Percentiles rank a stretch among this genome's conserved stretches.
phyloP scores from a whole-genome alignment of 2,329 filamentous ascomycete species.

The Nothomitra cinnamomea region DNA sequence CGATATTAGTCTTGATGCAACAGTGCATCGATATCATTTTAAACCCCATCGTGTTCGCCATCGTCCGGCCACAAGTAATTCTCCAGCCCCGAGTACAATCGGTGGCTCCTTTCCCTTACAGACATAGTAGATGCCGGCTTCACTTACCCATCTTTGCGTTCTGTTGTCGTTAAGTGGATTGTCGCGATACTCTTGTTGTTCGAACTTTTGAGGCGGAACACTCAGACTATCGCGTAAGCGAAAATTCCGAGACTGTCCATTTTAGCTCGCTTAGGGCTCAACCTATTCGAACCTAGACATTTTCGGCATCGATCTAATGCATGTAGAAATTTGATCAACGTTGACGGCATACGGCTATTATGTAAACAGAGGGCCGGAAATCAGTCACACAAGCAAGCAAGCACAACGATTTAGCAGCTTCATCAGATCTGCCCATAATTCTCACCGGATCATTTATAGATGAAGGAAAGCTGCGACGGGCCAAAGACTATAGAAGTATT shows the following conservation, averaged over 20 bases:
- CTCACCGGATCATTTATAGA: too few relatives aligned
- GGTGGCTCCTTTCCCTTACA: background rate
- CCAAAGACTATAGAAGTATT: too few relatives aligned
- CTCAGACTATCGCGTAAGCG: background rate
- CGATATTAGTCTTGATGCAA: background rate
- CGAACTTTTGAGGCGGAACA: background rate
- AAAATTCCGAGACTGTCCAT: background rate
- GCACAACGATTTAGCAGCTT: too few relatives aligned
- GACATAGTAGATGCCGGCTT: background rate
- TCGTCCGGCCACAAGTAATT: background rate
- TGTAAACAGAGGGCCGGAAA: too few relatives aligned
- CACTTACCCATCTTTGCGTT: conserved; percentile 3
- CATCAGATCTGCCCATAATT: too few relatives aligned
- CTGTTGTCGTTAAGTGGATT: background rate
- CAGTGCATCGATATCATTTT: too few relatives aligned
- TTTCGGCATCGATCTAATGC: too few relatives aligned
- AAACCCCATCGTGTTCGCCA: background rate
- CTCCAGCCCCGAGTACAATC: background rate
- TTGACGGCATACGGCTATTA: too few relatives aligned
- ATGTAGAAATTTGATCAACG: too few relatives aligned
- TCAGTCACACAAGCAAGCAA: too few relatives aligned
- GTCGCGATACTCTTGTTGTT: background rate
- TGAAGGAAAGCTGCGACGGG: too few relatives aligned
- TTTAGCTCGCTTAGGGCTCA: background rate
- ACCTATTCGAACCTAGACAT: background rate